Percentiles rank a stretch among this genome's conserved stretches.
phyloP scores from a whole-genome alignment of 257 asterid species.

The Nyctanthes arbortristis region DNA sequence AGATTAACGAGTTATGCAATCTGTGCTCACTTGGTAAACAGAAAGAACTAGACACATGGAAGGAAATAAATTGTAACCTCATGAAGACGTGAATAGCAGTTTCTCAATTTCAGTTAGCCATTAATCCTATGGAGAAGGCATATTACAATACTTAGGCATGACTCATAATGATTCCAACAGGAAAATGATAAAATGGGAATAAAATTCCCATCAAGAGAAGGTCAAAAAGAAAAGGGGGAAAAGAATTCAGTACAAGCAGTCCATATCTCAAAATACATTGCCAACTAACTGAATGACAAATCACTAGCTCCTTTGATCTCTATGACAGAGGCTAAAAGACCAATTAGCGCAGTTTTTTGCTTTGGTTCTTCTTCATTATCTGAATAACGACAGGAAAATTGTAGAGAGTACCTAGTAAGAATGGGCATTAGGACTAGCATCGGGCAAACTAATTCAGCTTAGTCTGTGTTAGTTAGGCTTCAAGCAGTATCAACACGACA shows the following conservation, averaged over 20 bases:
- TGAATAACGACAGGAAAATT: neutral
- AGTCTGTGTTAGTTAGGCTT: no score
- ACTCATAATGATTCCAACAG: neutral
- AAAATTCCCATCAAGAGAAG: neutral
- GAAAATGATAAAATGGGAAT: neutral
- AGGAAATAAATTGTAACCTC: neutral
- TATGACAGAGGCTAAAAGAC: neutral
- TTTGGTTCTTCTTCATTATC: slow-evolving; percentile 5
- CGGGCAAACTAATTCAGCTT: neutral
- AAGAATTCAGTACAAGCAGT: neutral
- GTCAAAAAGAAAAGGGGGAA: neutral
- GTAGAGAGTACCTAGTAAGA: neutral
- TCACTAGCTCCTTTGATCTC: neutral
- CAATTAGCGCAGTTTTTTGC: neutral
- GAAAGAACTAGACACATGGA: neutral
- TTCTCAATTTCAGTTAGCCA: neutral
- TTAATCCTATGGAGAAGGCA: slow-evolving; percentile 1
- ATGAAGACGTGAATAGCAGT: neutral
- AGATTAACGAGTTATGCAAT: neutral
- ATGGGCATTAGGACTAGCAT: neutral
- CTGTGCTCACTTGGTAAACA: neutral
- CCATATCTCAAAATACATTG: neutral
- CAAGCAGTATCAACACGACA: no score
- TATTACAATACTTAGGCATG: neutral
- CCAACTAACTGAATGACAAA: neutral